Base-by-base conservation (phyloP, 306 rosid genomes). In the Sphenostylis stenocarpa region DNA sequence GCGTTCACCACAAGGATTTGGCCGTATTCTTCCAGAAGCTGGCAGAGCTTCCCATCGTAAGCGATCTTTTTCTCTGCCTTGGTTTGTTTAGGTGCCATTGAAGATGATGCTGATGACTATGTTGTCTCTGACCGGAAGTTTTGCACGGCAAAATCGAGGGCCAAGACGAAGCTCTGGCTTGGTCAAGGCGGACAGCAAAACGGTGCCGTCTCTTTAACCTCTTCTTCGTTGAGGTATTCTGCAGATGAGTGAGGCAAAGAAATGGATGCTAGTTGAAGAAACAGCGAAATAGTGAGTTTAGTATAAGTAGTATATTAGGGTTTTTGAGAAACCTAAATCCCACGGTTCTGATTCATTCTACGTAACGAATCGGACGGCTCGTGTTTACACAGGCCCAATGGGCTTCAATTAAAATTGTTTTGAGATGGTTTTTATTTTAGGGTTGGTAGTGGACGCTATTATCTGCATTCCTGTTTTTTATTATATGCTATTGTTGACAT, bases 1-100 rank as follows among this genome's bases (percentile, higher is more conserved):
- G 98, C 96, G 3, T 90, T 93, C 6, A 92, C 98, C 1, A 92
- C 23, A 20, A 94, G 91, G 23, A 94, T 81, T 88, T 94, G 98
- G 15, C 84, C 69, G 73, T 72, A 92, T 5, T 90, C 96, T 0
- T 94, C 97, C 1, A 94, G 79, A 7, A 89, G 93, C 48, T 83
- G 73, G 87, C 97, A 94, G 0, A 94, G 86, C 85, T 91, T 94
- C 1, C 80, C 20, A 58, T 94, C 97, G 77, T 94, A 94, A 0
- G 88, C 85, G 28, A 85, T 48, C 85, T 94, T 94, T 88, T 90
- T 94, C 4, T 92, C 92, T 1, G 97, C 91, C 78, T 94, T 94
- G n/a, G 98, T 74, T 3, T 77, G 82, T 79, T 92, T 92, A 2
- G 34, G 61, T 5, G 76, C 90, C 89, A 90, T 92, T 55, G 81